These are phyloP conservation scores for Durotheca rogersii DNA, from an alignment of 495 filamentous ascomycete species.

Conservation along the genomic window DNA sequence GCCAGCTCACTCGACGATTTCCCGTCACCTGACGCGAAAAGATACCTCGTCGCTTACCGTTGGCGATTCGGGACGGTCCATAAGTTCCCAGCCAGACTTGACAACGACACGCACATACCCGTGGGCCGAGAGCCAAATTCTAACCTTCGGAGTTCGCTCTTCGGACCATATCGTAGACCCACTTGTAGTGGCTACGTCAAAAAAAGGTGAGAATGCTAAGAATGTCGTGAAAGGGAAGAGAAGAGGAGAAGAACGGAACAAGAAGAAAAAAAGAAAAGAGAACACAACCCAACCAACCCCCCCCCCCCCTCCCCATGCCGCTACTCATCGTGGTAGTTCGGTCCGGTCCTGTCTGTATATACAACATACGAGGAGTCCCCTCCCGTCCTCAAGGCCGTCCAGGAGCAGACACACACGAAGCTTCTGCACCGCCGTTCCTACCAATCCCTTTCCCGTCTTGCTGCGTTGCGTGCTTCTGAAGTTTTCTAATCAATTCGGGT, in stretches of 20 bases:
- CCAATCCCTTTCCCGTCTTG: conserved; percentile 6
- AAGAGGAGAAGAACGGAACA: no score
- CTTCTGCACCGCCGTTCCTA: conserved; percentile 5
- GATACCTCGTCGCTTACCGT: background rate
- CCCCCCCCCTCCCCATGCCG: no score
- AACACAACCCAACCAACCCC: no score
- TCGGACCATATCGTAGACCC: conserved; percentile 21
- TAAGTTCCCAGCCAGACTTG: conserved; percentile 12
- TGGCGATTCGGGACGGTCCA: conserved; percentile 7
- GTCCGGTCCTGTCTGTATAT: conserved; percentile 9
- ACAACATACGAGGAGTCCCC: conserved; percentile 3
- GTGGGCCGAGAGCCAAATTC: conserved; percentile 4
- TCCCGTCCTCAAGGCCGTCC: conserved; percentile 1
- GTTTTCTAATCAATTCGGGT: conserved; percentile 29
- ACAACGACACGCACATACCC: conserved; percentile 11
- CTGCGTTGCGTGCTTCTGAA: conserved; percentile 8
- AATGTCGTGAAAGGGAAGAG: conserved; percentile 20
- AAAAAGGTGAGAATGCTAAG: conserved; percentile 15
- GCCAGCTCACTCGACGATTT: background rate
- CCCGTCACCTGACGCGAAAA: background rate
- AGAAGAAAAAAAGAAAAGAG: no score
- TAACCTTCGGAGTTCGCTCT: conserved; percentile 1
- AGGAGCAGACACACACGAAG: conserved; percentile 1
- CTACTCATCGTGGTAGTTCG: conserved; percentile 17
- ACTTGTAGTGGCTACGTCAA: conserved; percentile 18